These are phyloP conservation scores for Cochlearia excelsa DNA, from an alignment of 345 rosid genomes.

Conservation along the genomic window DNA sequence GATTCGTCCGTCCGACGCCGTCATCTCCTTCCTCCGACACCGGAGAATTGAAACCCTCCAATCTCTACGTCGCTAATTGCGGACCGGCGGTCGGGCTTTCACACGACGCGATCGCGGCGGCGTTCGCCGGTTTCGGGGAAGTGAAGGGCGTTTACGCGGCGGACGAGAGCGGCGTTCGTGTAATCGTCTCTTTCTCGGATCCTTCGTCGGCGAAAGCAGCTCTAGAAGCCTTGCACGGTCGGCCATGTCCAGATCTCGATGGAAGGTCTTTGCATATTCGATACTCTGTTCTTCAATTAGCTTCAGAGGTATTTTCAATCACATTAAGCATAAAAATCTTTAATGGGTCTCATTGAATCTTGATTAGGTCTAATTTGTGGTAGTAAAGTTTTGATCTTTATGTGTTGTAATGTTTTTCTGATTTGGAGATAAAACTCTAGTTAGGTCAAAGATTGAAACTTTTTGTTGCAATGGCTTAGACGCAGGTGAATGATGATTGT, in stretches of 20 bases:
- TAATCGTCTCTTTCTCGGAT: constrained; percentile 56
- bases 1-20: constrained; percentile 55
- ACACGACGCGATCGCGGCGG: constrained; percentile 50
- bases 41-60: constrained; percentile 36
- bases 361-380: background rate
- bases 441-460: constrained; percentile 15
- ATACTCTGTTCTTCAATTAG: constrained; percentile 53
- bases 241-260: constrained; percentile 58
- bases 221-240: constrained; percentile 46
- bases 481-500: constrained; percentile 42
- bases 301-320: constrained; percentile 41
- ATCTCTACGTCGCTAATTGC: constrained; percentile 86
- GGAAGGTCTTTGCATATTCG: constrained; percentile 75
- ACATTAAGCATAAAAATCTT: background rate
- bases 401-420: constrained; percentile 1
- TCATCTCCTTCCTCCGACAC: constrained; percentile 10
- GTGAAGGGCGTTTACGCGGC: constrained; percentile 73
- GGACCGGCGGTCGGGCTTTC: constrained; percentile 86
- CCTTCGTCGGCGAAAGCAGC: constrained; percentile 60
- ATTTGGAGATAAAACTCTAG: background rate
- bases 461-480: constrained; percentile 26
- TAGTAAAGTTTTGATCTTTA: constrained; percentile 24
- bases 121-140: constrained; percentile 59
- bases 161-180: constrained; percentile 87
- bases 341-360: background rate